Percentiles rank a stretch among this genome's conserved stretches.
These are phyloP conservation scores for Maudiozyma barnettii DNA, from an alignment of 805 yeast genomes.

Conservation along the genomic window DNA sequence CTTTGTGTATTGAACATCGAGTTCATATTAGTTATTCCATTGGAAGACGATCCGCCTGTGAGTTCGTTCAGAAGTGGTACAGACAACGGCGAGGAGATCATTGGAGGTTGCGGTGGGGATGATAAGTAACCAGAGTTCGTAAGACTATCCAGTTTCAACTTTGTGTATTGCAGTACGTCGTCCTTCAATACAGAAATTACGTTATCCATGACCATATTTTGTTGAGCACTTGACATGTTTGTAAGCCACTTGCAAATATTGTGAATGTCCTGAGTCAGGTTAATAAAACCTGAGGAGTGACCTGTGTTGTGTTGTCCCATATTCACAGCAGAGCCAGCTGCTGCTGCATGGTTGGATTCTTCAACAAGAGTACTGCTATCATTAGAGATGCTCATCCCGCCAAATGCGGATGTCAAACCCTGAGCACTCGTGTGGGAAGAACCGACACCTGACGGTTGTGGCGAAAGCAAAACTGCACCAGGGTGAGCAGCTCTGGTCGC, in stretches of 20 bases:
- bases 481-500: constrained; percentile 30
- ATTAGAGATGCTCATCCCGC: too few species aligned
- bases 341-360: background rate
- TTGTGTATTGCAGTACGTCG: constrained; percentile 43
- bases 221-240: constrained; percentile 42
- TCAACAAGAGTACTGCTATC: too few species aligned
- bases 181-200: constrained; percentile 41
- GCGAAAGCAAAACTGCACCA: constrained; percentile 33
- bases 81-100: constrained; percentile 21
- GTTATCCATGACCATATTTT: constrained; percentile 44
- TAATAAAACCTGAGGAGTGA: constrained; percentile 5
- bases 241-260: constrained; percentile 44
- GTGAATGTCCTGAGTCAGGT: constrained; percentile 43
- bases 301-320: background rate
- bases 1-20: constrained; percentile 9
- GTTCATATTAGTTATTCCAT: constrained; percentile 6
- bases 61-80: constrained; percentile 5
- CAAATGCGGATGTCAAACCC: too few species aligned
- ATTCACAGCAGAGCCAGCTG: background rate
- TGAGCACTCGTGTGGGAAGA: too few species aligned
- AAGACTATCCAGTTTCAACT: constrained; percentile 36
- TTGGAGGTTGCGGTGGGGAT: constrained; percentile 6
- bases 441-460: constrained; percentile 15
- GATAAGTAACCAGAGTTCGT: constrained; percentile 14
- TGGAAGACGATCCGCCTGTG: background rate